Evolutionary conservation across 148 eudicot genomes (phyloP).

Genomic region (Rhododendron henanense): DNA sequence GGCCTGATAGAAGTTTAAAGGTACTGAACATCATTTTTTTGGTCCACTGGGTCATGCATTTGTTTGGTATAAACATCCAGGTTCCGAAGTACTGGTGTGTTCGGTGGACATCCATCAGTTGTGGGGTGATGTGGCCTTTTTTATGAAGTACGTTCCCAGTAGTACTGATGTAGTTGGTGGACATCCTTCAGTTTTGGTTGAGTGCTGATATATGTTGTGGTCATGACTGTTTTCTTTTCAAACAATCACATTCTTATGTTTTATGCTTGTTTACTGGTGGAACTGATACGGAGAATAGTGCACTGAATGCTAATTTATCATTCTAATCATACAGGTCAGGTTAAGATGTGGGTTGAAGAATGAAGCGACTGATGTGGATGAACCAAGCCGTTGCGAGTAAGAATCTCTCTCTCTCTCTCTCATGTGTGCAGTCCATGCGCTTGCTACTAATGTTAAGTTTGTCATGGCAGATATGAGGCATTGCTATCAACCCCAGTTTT

Average conservation of each 20-base stretch:
- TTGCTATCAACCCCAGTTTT: constrained; percentile 73
- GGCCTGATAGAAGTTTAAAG: constrained; percentile 94
- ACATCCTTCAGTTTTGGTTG: background rate
- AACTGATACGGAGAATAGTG: background rate
- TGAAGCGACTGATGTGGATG: constrained; percentile 80
- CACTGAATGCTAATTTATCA: background rate
- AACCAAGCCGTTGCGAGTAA: constrained; percentile 99
- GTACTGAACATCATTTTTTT: constrained; percentile 25
- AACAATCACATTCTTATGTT: background rate
- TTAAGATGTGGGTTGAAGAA: constrained; percentile 90
- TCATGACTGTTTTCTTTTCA: background rate
- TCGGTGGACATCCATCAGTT: background rate
- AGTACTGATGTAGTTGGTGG: background rate
- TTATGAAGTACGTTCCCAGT: background rate
- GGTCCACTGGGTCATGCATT: constrained; percentile 4
- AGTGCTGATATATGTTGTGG: background rate
- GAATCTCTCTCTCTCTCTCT: constrained; percentile 9
- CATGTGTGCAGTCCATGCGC: background rate
- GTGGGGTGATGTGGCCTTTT: background rate
- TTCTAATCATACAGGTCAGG: constrained; percentile 50
- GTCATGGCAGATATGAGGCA: constrained; percentile 65
- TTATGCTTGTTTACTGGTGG: background rate
- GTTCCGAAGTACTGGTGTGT: background rate
- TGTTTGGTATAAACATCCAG: background rate
- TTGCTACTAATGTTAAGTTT: background rate